Conservation (phyloP, 805 yeast genomes). For the Pichia membranifaciens region DNA sequence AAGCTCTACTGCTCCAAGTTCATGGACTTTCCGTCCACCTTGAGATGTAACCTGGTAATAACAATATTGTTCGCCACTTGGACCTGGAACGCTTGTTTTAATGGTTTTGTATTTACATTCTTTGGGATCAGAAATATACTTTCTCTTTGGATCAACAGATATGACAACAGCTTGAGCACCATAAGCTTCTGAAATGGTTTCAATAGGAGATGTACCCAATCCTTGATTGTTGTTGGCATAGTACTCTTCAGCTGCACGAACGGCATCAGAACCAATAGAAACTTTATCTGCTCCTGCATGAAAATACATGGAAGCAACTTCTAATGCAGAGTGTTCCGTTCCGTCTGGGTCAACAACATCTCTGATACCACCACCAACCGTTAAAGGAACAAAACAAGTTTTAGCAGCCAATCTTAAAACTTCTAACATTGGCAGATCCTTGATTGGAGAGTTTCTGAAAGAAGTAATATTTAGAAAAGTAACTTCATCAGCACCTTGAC, state of each 20-base stretch:
- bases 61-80: constrained; percentile 82
- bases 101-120: constrained; percentile 60
- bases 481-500: constrained; percentile 96
- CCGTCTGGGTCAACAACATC: constrained; percentile 87
- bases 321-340: constrained; percentile 70
- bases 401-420: constrained; percentile 78
- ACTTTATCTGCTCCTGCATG: constrained; percentile 98
- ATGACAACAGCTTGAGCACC: constrained; percentile 98
- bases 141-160: constrained; percentile 95
- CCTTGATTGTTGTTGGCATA: constrained; percentile 52
- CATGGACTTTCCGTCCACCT: constrained; percentile 89
- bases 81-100: constrained; percentile 63
- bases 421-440: constrained; percentile 93
- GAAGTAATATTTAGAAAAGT: constrained; percentile 94
- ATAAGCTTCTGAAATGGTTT: constrained; percentile 83
- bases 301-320: constrained; percentile 88
- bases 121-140: constrained; percentile 58
- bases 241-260: constrained; percentile 78
- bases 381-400: constrained; percentile 91
- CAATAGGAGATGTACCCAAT: constrained; percentile 82
- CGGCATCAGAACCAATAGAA: constrained; percentile 97
- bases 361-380: constrained; percentile 97
- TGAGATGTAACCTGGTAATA: constrained; percentile 95
- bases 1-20: constrained; percentile 86
- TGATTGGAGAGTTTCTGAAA: constrained; percentile 87